A percentile compares a stretch with the other conserved stretches of the same genome.
These are phyloP conservation scores for Mycena latifolia DNA, from an alignment of 768 basidiomycete species.

Conservation along the genomic window DNA sequence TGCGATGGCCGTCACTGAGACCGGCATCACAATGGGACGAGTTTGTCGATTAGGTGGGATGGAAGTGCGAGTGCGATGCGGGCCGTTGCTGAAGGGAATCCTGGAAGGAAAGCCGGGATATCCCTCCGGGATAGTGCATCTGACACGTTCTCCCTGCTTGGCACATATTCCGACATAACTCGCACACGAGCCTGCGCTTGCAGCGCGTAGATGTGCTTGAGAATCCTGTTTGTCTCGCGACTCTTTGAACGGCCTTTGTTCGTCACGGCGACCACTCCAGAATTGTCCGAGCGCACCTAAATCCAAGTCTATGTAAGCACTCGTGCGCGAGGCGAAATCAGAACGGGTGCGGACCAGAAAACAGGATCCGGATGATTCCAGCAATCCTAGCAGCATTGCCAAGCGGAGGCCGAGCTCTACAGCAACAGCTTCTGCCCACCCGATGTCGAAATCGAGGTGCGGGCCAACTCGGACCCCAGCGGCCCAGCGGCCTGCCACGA, in stretches of 20 bases:
- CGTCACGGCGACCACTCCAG: conserved; percentile 44
- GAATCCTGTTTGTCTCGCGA: conserved; percentile 41
- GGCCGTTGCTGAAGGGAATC: conserved; percentile 32
- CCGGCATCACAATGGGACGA: conserved; percentile 33
- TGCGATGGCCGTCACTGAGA: background rate
- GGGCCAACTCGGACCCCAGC: conserved; percentile 47
- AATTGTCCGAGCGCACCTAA: conserved; percentile 50
- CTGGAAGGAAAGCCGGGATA: conserved; percentile 34
- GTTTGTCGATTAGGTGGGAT: conserved; percentile 23
- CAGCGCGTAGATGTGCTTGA: conserved; percentile 41
- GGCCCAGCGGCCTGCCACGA: conserved; percentile 42
- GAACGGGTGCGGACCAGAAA: conserved; percentile 28
- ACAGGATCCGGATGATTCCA: background rate
- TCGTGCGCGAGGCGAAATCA: too few relatives aligned
- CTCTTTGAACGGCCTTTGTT: conserved; percentile 46
- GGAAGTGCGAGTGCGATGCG: conserved; percentile 31
- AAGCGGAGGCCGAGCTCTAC: conserved; percentile 48
- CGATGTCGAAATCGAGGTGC: conserved; percentile 43
- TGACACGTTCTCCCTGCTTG: conserved; percentile 42
- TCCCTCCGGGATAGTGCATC: conserved; percentile 49
- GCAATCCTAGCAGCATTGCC: conserved; percentile 12
- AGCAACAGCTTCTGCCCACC: conserved; percentile 54
- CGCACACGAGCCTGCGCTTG: conserved; percentile 31
- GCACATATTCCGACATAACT: conserved; percentile 36
- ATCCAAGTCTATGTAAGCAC: too few relatives aligned